A percentile compares a stretch with the other conserved stretches of the same genome.
phyloP scores from a whole-genome alignment of 768 basidiomycete genomes.

The Auriscalpium microsporum region DNA sequence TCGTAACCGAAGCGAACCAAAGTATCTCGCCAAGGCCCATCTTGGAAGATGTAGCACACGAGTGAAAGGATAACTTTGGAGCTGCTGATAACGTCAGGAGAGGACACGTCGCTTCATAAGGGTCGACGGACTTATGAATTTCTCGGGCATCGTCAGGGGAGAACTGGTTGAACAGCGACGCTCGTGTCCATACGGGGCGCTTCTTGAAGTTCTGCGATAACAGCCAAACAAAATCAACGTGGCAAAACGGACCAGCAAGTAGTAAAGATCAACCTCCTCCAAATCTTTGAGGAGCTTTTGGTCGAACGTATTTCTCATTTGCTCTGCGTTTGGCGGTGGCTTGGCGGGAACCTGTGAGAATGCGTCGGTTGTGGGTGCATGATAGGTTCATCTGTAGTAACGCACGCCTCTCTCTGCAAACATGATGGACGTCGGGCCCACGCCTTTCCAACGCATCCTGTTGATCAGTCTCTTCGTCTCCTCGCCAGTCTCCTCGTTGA shows the following conservation, averaged over 20 bases:
- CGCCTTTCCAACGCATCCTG: slow-evolving; percentile 78
- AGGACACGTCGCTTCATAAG: not conserved
- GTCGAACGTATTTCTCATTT: slow-evolving; percentile 47
- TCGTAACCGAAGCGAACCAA: slow-evolving; percentile 85
- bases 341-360: slow-evolving; percentile 50
- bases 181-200: slow-evolving; percentile 86
- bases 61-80: slow-evolving; percentile 76
- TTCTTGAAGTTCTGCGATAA: slow-evolving; percentile 52
- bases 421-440: slow-evolving; percentile 62
- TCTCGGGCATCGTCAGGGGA: slow-evolving; percentile 56
- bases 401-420: slow-evolving; percentile 53
- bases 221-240: not conserved
- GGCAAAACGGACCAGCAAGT: not conserved
- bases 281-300: slow-evolving; percentile 45
- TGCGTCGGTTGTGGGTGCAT: slow-evolving; percentile 1
- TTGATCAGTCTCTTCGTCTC: slow-evolving; percentile 82
- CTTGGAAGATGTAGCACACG: slow-evolving; percentile 82
- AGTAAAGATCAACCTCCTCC: slow-evolving; percentile 35
- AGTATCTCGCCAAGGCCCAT: slow-evolving; percentile 92
- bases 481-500: slow-evolving; percentile 71
- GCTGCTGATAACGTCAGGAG: slow-evolving; percentile 30
- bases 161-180: slow-evolving; percentile 79
- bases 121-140: slow-evolving; percentile 56
- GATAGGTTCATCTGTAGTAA: not conserved
- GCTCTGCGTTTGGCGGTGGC: slow-evolving; percentile 54